Evolutionary conservation across 352 stramenopile genomes (phyloP).

Genomic region (Globisporangium megalacanthum): DNA sequence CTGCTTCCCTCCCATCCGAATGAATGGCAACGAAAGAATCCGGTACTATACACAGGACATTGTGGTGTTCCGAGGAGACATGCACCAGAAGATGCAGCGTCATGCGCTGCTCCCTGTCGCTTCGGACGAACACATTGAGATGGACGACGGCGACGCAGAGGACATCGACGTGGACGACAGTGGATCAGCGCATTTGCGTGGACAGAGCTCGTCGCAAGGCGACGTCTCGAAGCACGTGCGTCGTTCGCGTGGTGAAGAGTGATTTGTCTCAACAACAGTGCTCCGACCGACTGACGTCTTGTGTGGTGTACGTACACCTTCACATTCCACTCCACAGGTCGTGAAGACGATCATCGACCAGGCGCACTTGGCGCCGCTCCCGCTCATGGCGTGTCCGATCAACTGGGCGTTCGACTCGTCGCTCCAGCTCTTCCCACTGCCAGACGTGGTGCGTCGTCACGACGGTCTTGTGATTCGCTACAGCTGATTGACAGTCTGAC

Average conservation of each 20-base stretch:
- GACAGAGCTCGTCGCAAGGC: slow-evolving; percentile 23
- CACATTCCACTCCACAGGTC: slow-evolving; percentile 28
- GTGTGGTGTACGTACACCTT: not conserved
- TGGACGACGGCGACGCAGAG: slow-evolving; percentile 18
- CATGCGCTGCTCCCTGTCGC: slow-evolving; percentile 72
- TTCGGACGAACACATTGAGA: slow-evolving; percentile 15
- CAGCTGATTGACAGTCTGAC: not conserved
- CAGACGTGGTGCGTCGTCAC: slow-evolving; percentile 62
- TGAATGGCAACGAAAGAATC: slow-evolving; percentile 34
- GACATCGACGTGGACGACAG: slow-evolving; percentile 7
- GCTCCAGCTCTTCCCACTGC: slow-evolving; percentile 90
- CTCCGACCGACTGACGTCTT: not conserved
- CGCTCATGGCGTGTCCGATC: slow-evolving; percentile 85
- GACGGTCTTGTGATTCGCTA: not conserved
- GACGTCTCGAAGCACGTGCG: slow-evolving; percentile 81
- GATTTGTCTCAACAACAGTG: not conserved
- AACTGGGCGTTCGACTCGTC: slow-evolving; percentile 93
- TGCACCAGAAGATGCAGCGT: slow-evolving; percentile 89
- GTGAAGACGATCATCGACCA: slow-evolving; percentile 90
- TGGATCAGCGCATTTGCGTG: slow-evolving; percentile 4
- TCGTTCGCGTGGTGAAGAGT: not conserved
- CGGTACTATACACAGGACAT: slow-evolving; percentile 92
- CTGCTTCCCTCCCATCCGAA: not conserved
- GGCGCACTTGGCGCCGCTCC: slow-evolving; percentile 89
- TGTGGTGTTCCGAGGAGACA: slow-evolving; percentile 90